Conservation (phyloP, 2,329 filamentous ascomycete genomes). For the Bipolaris bicolor region DNA sequence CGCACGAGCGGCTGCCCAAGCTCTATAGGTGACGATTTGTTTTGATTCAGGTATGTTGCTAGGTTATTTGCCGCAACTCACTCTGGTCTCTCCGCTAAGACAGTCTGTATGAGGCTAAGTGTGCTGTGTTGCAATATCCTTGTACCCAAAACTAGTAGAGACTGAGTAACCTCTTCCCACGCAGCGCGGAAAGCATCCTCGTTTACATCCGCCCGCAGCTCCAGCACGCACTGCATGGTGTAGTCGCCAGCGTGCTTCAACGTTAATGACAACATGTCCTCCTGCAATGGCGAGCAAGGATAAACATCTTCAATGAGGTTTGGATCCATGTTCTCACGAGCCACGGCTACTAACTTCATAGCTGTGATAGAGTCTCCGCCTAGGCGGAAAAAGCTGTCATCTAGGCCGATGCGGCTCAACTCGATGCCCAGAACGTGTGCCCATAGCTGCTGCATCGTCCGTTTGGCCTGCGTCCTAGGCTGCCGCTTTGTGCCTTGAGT, state of each 20-base stretch:
- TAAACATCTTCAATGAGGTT: constrained; percentile 57
- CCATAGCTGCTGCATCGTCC: neutral
- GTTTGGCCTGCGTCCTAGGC: neutral
- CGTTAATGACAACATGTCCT: constrained; percentile 60
- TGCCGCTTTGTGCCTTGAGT: neutral
- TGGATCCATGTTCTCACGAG: constrained; percentile 2
- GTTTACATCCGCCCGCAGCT: neutral
- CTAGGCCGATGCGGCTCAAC: constrained; percentile 5
- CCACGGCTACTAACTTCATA: constrained; percentile 27
- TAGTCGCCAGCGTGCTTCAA: constrained; percentile 60
- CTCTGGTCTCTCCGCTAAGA: constrained; percentile 12
- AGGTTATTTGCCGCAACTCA: constrained; percentile 13
- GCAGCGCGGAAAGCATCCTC: neutral
- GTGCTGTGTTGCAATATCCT: constrained; percentile 3
- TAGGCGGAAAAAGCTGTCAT: constrained; percentile 25
- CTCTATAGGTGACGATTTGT: constrained; percentile 5
- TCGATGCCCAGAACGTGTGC: neutral
- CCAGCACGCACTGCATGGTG: constrained; percentile 46
- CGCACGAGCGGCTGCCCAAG: constrained; percentile 20
- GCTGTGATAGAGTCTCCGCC: constrained; percentile 37
- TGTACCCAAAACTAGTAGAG: constrained; percentile 5
- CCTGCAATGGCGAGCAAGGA: constrained; percentile 62
- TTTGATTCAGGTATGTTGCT: constrained; percentile 6
- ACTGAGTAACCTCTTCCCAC: neutral
- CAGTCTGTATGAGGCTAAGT: constrained; percentile 18